Base-by-base conservation (phyloP, 164 flowering plant genomes). In the Stephania yunnanensis region DNA sequence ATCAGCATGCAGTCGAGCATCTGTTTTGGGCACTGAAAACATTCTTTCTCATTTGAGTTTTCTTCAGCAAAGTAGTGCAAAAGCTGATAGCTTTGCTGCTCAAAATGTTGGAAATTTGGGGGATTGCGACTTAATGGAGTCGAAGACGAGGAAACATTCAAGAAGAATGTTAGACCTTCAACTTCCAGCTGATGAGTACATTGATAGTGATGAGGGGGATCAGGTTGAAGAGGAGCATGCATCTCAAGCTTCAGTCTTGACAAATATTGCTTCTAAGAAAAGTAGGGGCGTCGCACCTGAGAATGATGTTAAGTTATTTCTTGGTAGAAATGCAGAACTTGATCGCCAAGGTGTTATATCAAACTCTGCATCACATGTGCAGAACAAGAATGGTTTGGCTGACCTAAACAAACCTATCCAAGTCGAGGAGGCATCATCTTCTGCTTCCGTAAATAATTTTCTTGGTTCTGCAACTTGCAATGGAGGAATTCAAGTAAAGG, bases 121-220 rank as follows among this genome's bases (percentile, higher is more conserved):
- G 55, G 87, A 86, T 46, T 76, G 78, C 61, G 90, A 84, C 74
- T 73, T 84, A n/a, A 58, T 58, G 64, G 95, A 84, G 50, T 82
- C 85, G 17, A 89, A 90, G 74, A 89, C 89, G 45, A 71, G 83
- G 74, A 90, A 91, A 68, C 79, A 83, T 50, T 82, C 88, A 69
- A 90, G 87, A 79, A 89, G 78, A 81, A 84, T 82, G 83, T 85
- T 92, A 81, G 97, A 91, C 83, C 97, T 94, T 78, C 89, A 87
- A 78, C 94, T 92, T 77, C 97, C 97, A 25, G 94, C 98, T 31
- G 94, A 89, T 82, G 91, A 83, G 74, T 91, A 89, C 77, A 85
- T 92, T 52, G 96, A 91, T 73, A 82, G 85, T 29, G 93, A 92
- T 74, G 95, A 87, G 74, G 86, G 70, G 31, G 87, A 86, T 72